Conservation (phyloP, 164 flowering plant genomes). For the Sedum album region DNA sequence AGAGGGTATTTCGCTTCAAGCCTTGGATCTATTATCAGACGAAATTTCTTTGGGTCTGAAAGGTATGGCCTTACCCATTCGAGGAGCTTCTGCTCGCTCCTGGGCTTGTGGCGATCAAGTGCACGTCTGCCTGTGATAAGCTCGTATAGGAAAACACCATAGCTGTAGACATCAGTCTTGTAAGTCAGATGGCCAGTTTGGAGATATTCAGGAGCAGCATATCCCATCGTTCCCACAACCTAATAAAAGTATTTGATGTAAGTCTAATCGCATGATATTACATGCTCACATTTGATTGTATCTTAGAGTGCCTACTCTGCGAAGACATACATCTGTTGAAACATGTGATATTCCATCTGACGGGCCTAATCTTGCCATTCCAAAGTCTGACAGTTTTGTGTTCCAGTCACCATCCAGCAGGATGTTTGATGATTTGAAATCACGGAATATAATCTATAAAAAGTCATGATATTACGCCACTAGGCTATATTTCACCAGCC, state of each 20-base stretch:
- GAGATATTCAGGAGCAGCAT: conserved; percentile 74
- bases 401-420: no score
- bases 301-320: background rate
- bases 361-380: no score
- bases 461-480: no score
- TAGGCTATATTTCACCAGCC: no score
- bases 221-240: conserved; percentile 75
- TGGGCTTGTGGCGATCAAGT: conserved; percentile 53
- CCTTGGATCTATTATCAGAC: conserved; percentile 51
- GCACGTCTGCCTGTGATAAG: conserved; percentile 74
- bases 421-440: no score
- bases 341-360: no score
- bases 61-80: conserved; percentile 68
- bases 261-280: background rate
- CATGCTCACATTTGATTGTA: background rate
- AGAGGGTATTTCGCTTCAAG: conserved; percentile 31
- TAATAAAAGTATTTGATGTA: conserved; percentile 16
- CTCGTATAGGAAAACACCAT: conserved; percentile 71
- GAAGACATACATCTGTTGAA: no score
- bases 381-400: no score
- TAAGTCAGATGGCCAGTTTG: conserved; percentile 64
- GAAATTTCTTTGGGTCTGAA: conserved; percentile 47
- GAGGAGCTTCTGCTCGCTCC: conserved; percentile 59
- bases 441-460: no score
- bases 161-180: conserved; percentile 74